A percentile compares a stretch with the other conserved stretches of the same genome.
These are phyloP conservation scores for Mikania micrantha DNA, from an alignment of 129 eudicot genomes.

Conservation along the genomic window DNA sequence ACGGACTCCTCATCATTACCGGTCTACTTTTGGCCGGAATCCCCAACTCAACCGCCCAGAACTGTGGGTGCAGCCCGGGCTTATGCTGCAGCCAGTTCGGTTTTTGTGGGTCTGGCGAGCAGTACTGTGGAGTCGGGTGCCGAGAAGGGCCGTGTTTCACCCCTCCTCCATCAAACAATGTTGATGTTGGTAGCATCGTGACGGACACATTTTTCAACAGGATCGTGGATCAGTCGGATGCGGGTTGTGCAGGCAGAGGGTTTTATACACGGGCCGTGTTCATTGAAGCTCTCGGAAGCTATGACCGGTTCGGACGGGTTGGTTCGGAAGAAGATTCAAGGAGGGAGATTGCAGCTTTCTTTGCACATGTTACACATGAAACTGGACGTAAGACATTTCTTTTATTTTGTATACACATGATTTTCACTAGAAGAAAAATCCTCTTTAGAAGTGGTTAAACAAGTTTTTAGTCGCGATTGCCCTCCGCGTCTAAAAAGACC, in stretches of 20 bases:
- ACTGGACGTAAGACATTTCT: constrained; percentile 33
- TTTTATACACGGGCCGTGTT: constrained; percentile 23
- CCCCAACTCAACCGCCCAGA: constrained; percentile 18
- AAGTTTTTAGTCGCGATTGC: too few relatives aligned
- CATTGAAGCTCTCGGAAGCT: constrained; percentile 20
- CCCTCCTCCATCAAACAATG: constrained; percentile 8
- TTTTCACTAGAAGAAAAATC: too few relatives aligned
- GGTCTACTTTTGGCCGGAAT: constrained; percentile 11
- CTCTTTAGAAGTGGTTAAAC: too few relatives aligned
- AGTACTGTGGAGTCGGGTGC: constrained; percentile 30
- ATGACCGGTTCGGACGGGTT: constrained; percentile 27
- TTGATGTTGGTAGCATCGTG: constrained; percentile 28
- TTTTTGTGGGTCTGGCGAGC: constrained; percentile 20
- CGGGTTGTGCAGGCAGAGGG: constrained; percentile 23
- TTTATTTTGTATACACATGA: too few relatives aligned
- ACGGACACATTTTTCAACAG: constrained; percentile 36
- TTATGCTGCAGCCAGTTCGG: constrained; percentile 25
- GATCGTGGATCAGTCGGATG: constrained; percentile 17
- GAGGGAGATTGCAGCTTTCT: constrained; percentile 46
- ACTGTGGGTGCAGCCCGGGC: constrained; percentile 32
- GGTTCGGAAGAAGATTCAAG: constrained; percentile 38
- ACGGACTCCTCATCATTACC: neutral
- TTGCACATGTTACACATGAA: constrained; percentile 47
- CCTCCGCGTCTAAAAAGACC: too few relatives aligned
- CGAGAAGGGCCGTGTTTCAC: constrained; percentile 26